A percentile compares a stretch with the other conserved stretches of the same genome.
These are phyloP conservation scores for Stylonectria norvegica DNA, from an alignment of 2,329 filamentous ascomycete genomes.

Conservation along the genomic window DNA sequence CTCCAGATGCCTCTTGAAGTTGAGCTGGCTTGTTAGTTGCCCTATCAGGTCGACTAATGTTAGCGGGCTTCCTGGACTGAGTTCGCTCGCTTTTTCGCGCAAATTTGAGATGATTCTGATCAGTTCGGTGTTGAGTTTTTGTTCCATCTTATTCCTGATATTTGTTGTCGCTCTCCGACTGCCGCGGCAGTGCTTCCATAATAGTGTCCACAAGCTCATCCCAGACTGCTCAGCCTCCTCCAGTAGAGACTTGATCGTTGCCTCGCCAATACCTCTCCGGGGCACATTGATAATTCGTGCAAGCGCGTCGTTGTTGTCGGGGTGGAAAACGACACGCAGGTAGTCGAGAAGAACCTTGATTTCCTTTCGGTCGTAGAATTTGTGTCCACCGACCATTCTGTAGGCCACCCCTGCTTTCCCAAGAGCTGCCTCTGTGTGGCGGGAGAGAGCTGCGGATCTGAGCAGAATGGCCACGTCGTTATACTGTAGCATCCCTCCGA, in stretches of 20 bases:
- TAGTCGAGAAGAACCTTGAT: constrained; percentile 88
- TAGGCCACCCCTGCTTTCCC: constrained; percentile 82
- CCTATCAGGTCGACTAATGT: constrained; percentile 49
- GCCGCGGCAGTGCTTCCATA: constrained; percentile 55
- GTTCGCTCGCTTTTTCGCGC: constrained; percentile 27
- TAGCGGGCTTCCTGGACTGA: constrained; percentile 26
- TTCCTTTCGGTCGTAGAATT: constrained; percentile 89
- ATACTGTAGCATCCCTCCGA: constrained; percentile 67
- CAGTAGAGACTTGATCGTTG: constrained; percentile 68
- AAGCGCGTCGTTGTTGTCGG: constrained; percentile 82
- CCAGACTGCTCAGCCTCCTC: constrained; percentile 71
- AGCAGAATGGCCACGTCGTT: constrained; percentile 84
- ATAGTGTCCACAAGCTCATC: constrained; percentile 71
- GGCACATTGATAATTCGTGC: constrained; percentile 82
- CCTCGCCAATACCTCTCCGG: constrained; percentile 74
- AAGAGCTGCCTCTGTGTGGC: constrained; percentile 79
- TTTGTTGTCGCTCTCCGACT: constrained; percentile 46
- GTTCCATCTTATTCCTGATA: constrained; percentile 49
- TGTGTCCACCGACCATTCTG: constrained; percentile 83
- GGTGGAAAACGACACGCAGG: constrained; percentile 77
- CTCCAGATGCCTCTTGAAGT: constrained; percentile 71
- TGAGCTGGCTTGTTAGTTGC: constrained; percentile 59
- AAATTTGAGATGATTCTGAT: constrained; percentile 40
- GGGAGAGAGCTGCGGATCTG: constrained; percentile 77
- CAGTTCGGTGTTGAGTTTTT: constrained; percentile 50